Evolutionary conservation across 2,329 filamentous ascomycete species (phyloP).

Genomic region (Fusarium mundagurra): DNA sequence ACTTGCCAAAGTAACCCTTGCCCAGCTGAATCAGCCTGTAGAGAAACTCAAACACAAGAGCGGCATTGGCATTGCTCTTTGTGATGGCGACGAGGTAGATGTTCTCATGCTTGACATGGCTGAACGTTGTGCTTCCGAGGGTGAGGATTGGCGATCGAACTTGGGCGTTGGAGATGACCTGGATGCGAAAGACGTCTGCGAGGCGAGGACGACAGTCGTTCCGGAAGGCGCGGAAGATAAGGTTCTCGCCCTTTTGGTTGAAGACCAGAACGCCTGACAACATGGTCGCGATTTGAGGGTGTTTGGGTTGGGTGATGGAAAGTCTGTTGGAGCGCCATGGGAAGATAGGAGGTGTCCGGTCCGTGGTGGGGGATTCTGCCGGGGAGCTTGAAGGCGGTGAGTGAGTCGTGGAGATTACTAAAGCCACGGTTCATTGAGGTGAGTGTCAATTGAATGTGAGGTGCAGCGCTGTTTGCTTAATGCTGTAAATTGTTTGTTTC

Average conservation of each 20-base stretch:
- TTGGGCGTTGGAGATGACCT: constrained; percentile 98
- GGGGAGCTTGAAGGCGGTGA: constrained; percentile 35
- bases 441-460: not conserved
- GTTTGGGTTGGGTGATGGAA: constrained; percentile 2
- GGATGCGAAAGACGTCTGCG: constrained; percentile 98
- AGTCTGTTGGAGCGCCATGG: constrained; percentile 1
- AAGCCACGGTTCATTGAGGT: not conserved
- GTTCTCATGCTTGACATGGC: constrained; percentile 99
- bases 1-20: constrained; percentile 97
- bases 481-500: not conserved
- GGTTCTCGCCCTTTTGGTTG: constrained; percentile 99
- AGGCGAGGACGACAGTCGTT: constrained; percentile 98
- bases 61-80: constrained; percentile 99
- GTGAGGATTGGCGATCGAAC: constrained; percentile 98
- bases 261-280: constrained; percentile 97
- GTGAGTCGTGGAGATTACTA: constrained; percentile 11
- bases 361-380: constrained; percentile 40
- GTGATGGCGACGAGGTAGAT: constrained; percentile 98
- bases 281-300: constrained; percentile 67
- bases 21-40: constrained; percentile 91
- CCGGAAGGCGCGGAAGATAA: constrained; percentile 98
- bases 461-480: not conserved
- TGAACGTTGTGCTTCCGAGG: constrained; percentile 96
- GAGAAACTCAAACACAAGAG: constrained; percentile 96
- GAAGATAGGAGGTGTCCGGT: constrained; percentile 36